Evolutionary conservation across 148 eudicot genomes (phyloP).

Genomic region (Heliamphora exappendiculata): DNA sequence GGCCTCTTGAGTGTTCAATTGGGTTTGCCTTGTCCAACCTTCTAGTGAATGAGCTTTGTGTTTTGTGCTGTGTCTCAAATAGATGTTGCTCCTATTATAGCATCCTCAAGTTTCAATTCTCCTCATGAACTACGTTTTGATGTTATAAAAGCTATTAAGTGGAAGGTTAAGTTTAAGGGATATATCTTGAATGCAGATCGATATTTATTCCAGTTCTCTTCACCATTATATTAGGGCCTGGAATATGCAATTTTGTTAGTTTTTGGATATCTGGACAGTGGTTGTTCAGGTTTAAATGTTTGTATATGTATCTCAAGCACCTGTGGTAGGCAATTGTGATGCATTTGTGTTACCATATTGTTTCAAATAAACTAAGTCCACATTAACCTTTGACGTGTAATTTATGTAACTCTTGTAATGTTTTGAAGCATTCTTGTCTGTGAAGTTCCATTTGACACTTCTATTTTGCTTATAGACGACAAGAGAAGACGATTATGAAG

Average conservation of each 20-base stretch:
- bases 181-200: background rate
- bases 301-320: background rate
- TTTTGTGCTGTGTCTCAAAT: background rate
- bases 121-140: background rate
- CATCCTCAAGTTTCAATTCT: background rate
- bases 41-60: background rate
- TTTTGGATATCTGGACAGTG: background rate
- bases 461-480: slow-evolving; percentile 45
- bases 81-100: background rate
- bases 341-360: background rate
- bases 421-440: background rate
- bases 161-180: background rate
- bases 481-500: slow-evolving; percentile 89
- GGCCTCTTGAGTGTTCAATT: too few relatives aligned
- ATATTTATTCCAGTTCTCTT: background rate
- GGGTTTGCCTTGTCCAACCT: too few relatives aligned
- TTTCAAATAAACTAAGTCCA: background rate
- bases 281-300: background rate
- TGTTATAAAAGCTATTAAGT: background rate
- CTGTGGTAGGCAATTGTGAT: background rate
- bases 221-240: background rate
- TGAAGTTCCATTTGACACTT: slow-evolving; percentile 9
- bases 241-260: slow-evolving; percentile 3
- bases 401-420: background rate
- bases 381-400: background rate